phyloP scores from a whole-genome alignment of 352 stramenopile species.

The Phytophthora syringae region DNA sequence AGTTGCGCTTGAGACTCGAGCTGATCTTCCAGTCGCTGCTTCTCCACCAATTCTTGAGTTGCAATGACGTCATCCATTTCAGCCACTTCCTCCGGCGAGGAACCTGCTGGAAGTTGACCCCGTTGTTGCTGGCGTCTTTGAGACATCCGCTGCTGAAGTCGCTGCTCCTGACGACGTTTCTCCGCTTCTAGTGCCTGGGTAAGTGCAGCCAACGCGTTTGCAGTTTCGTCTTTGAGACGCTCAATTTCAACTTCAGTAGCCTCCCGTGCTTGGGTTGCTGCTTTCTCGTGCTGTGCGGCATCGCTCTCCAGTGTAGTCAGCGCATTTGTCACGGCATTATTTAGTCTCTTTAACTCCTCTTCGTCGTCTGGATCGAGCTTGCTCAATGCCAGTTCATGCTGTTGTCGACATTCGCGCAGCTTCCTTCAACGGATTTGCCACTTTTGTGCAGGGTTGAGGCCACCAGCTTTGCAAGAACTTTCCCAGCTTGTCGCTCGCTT shows the following conservation, averaged over 20 bases:
- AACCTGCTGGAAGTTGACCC: constrained; percentile 16
- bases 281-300: constrained; percentile 6
- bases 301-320: constrained; percentile 22
- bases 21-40: constrained; percentile 33
- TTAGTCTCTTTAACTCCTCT: background rate
- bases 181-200: constrained; percentile 23
- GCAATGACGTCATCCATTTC: constrained; percentile 29
- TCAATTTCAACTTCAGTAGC: constrained; percentile 26
- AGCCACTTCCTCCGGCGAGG: constrained; percentile 16
- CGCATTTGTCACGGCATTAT: constrained; percentile 7
- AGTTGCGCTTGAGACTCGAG: constrained; percentile 28
- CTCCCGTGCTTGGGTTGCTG: constrained; percentile 3
- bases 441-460: constrained; percentile 18
- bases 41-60: constrained; percentile 30
- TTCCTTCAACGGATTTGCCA: constrained; percentile 24
- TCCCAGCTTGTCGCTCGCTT: constrained; percentile 6
- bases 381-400: constrained; percentile 23
- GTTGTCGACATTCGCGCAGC: constrained; percentile 25
- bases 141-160: constrained; percentile 33
- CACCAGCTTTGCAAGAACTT: constrained; percentile 20
- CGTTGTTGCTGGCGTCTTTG: constrained; percentile 31
- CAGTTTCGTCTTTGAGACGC: constrained; percentile 29
- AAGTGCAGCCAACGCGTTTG: constrained; percentile 15
- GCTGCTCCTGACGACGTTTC: constrained; percentile 35
- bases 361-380: constrained; percentile 21